phyloP scores from a whole-genome alignment of 768 basidiomycete genomes.

The Lactarius akahatsu region DNA sequence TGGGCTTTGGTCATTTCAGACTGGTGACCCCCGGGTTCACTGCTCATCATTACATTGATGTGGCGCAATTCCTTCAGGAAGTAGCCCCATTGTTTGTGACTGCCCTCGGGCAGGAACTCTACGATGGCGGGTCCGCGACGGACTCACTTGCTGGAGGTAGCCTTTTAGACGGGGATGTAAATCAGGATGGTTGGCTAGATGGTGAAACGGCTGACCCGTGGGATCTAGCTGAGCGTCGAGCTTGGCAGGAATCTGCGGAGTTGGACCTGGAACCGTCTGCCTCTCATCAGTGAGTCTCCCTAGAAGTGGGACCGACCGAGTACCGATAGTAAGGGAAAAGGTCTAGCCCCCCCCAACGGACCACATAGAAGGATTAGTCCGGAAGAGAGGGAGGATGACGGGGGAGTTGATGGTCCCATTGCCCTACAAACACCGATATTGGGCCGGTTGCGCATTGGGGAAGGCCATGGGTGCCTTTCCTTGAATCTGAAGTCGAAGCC shows the following conservation, averaged over 20 bases:
- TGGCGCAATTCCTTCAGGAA: neutral
- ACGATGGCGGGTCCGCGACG: neutral
- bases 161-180: neutral
- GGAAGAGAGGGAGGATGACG: no score
- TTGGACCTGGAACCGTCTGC: no score
- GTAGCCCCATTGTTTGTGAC: neutral
- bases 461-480: no score
- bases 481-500: neutral
- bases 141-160: neutral
- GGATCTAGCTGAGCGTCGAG: fast-evolving
- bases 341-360: neutral
- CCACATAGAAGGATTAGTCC: no score
- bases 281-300: no score
- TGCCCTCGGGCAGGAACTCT: neutral
- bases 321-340: neutral
- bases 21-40: neutral
- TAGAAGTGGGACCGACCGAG: neutral
- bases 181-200: neutral
- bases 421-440: neutral
- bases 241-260: neutral
- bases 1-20: neutral
- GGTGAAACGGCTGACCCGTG: fast-evolving
- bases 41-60: neutral
- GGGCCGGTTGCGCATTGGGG: neutral
- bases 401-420: neutral